Evolutionary conservation across 257 asterid genomes (phyloP), one percentile per base, ranked within the genome.

Genomic region (Nyctanthes arbortristis): DNA sequence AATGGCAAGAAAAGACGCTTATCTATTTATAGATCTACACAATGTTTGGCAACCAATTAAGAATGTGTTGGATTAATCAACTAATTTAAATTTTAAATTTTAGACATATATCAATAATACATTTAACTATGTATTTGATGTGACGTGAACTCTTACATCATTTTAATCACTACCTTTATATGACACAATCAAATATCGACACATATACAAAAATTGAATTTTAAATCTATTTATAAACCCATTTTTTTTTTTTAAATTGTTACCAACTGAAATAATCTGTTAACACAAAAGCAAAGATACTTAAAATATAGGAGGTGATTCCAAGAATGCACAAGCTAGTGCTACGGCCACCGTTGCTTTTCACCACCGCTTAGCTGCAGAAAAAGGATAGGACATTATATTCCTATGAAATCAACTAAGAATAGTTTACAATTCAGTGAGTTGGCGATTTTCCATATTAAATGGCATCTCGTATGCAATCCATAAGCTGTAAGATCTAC

Each of bases 331-430:
- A 63, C 99, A 95, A 49, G 99, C 99, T 64, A 94, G 91, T 72
- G 99, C 92, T 72, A 94, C 96, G n/a, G n/a, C n/a, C n/a, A n/a
- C 66, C 99, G 82, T 85, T 94, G 99, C 88, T 94, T 94, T 80
- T 94, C 99, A 49, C 99, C 99, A 40, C 99, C 99, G 66, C 99
- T 94, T 77, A 94, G 86, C 99, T 94, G 91, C 84, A 84, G 28
- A 66, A 78, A 68, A 60, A 40, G 70, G 14, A 73, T 3, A 63
- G 28, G n/a, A n/a, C n/a, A 69, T 63, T 61, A 63, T 55, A 61
- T 65, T 52, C 13, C 47, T 33, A 64, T 18, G 47, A 28, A 69
- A 4, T 49, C 32, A 52, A 52, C 18, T 39, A 32, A 56, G 35
- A 64, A 63, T 10, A 29, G 65, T 39, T 49, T 54, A 31, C 37